A percentile compares a stretch with the other conserved stretches of the same genome.
These are phyloP conservation scores for Pseudogymnoascus sp. DNA, from an alignment of 2,329 filamentous ascomycete genomes.

Conservation along the genomic window DNA sequence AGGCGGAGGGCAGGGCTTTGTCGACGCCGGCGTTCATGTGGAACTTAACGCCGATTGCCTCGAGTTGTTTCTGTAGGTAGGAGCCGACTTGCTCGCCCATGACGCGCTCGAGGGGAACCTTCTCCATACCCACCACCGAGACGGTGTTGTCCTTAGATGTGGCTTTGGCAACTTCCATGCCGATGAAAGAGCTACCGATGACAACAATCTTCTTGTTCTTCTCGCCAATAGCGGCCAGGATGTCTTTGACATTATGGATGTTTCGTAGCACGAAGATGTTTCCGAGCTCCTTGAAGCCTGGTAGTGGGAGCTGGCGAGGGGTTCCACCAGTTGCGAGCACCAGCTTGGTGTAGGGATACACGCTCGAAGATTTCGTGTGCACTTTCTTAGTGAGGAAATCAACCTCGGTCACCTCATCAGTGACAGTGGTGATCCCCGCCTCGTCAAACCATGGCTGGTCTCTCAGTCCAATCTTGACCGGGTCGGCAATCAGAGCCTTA, in stretches of 20 bases:
- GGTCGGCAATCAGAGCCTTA: conserved; percentile 81
- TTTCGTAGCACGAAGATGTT: conserved; percentile 84
- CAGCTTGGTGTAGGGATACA: conserved; percentile 76
- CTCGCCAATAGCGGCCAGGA: conserved; percentile 71
- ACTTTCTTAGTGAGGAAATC: conserved; percentile 72
- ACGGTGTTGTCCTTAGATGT: conserved; percentile 74
- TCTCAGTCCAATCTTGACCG: conserved; percentile 70
- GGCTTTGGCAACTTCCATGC: conserved; percentile 93
- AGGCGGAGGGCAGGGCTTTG: conserved; percentile 66
- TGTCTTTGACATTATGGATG: conserved; percentile 70
- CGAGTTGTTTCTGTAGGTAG: conserved; percentile 71
- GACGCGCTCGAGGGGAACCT: conserved; percentile 74
- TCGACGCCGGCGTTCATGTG: conserved; percentile 74
- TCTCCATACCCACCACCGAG: conserved; percentile 82
- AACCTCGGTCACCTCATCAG: conserved; percentile 62
- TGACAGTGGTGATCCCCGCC: conserved; percentile 50
- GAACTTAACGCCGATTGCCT: conserved; percentile 86
- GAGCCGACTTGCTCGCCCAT: conserved; percentile 76
- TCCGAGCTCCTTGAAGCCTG: conserved; percentile 75
- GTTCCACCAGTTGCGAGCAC: conserved; percentile 84
- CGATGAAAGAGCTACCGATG: conserved; percentile 91
- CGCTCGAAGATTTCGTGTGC: conserved; percentile 65
- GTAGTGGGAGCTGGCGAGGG: conserved; percentile 67
- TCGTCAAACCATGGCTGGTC: conserved; percentile 70
- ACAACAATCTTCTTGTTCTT: conserved; percentile 89